Evolutionary conservation across 768 basidiomycete species (phyloP).

Genomic region (Roridomyces roridus): DNA sequence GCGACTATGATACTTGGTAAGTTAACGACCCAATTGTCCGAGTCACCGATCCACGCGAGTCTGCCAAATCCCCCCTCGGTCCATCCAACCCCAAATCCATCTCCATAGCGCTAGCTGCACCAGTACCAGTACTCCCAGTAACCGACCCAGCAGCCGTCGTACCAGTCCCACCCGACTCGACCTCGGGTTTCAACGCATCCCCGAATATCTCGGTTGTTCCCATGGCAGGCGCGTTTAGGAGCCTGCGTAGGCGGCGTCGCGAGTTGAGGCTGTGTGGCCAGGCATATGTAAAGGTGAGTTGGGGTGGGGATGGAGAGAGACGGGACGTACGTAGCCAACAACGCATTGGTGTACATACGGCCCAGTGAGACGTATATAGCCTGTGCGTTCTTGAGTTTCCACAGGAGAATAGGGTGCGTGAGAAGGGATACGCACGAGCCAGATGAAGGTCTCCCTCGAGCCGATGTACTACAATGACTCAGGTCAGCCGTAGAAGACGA

Average conservation of each 20-base stretch:
- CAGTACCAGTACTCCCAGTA: too few relatives aligned
- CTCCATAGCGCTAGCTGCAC: too few relatives aligned
- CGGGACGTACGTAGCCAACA: constrained; percentile 23
- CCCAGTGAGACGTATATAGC: constrained; percentile 26
- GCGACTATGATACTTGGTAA: too few relatives aligned
- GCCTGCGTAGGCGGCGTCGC: constrained; percentile 6
- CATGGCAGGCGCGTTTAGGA: too few relatives aligned
- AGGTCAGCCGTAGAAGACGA: background rate
- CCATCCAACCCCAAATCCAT: too few relatives aligned
- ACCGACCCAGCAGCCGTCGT: too few relatives aligned
- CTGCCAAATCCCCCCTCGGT: too few relatives aligned
- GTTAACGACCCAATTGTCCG: too few relatives aligned
- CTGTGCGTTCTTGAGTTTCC: background rate
- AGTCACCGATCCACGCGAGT: too few relatives aligned
- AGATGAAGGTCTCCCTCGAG: constrained; percentile 4
- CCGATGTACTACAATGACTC: constrained; percentile 8
- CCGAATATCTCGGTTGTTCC: too few relatives aligned
- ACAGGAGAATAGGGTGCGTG: background rate
- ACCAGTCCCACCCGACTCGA: too few relatives aligned
- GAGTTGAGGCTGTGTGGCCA: constrained; percentile 20
- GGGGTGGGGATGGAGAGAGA: background rate
- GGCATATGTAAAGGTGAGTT: background rate
- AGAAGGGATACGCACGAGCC: background rate
- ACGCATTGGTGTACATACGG: constrained; percentile 26
- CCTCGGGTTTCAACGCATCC: too few relatives aligned